Evolutionary conservation across 2,329 filamentous ascomycete genomes (phyloP).

Genomic region (Penicillium hesseltinei): DNA sequence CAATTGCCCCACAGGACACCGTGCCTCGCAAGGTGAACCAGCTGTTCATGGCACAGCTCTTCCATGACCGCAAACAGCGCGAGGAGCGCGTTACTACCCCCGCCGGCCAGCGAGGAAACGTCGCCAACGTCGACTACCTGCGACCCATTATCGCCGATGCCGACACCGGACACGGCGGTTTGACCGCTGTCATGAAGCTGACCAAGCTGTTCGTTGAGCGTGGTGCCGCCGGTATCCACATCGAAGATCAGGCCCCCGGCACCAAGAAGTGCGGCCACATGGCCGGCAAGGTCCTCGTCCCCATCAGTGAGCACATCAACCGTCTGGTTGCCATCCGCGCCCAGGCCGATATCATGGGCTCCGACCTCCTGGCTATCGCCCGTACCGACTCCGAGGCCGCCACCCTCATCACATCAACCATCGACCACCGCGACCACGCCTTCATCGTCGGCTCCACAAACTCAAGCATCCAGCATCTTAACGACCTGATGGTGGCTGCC

Average conservation of each 20-base stretch:
- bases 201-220: conserved; percentile 97
- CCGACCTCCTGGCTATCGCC: conserved; percentile 84
- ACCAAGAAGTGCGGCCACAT: conserved; percentile 99
- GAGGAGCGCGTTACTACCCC: conserved; percentile 83
- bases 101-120: conserved; percentile 66
- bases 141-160: conserved; percentile 95
- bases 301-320: conserved; percentile 97
- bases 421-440: conserved; percentile 89
- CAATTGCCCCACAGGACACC: conserved; percentile 64
- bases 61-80: conserved; percentile 98
- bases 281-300: conserved; percentile 97
- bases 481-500: conserved; percentile 85
- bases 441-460: conserved; percentile 93
- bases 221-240: conserved; percentile 95
- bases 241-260: conserved; percentile 95
- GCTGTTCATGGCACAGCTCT: conserved; percentile 96
- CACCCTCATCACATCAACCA: conserved; percentile 93
- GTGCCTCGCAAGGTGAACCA: conserved; percentile 98
- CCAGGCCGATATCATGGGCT: conserved; percentile 97
- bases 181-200: conserved; percentile 99
- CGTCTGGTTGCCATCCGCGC: conserved; percentile 93
- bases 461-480: conserved; percentile 75
- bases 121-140: conserved; percentile 86
- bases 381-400: conserved; percentile 97
- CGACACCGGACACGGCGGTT: conserved; percentile 92